phyloP scores from a whole-genome alignment of 2,329 filamentous ascomycete genomes.

The Fusarium sulawesiense region DNA sequence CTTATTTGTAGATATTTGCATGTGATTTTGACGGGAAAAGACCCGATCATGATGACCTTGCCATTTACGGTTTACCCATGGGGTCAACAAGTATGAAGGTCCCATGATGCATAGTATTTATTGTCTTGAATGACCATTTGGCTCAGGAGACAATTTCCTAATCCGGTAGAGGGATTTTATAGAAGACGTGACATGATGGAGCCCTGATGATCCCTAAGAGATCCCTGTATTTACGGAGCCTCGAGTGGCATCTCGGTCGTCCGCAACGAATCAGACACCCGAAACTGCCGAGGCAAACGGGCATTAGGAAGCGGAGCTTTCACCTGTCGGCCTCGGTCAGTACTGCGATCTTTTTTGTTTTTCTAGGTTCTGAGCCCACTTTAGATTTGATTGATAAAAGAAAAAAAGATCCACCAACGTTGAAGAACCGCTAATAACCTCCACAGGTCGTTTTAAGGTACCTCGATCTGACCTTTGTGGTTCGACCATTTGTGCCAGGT shows the following conservation, averaged over 20 bases:
- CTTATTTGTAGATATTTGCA: background rate
- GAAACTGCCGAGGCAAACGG: constrained; percentile 39
- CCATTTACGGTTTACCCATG: background rate
- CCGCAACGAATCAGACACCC: constrained; percentile 38
- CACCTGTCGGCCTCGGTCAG: constrained; percentile 42
- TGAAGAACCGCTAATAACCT: constrained; percentile 19
- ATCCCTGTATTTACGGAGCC: background rate
- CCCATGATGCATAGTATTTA: background rate
- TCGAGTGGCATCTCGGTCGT: constrained; percentile 9
- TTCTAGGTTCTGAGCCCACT: background rate
- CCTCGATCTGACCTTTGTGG: background rate
- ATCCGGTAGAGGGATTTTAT: background rate
- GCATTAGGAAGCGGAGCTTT: constrained; percentile 20
- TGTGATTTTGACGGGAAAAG: background rate
- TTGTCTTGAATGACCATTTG: background rate
- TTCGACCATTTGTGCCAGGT: constrained; percentile 2
- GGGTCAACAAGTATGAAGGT: background rate
- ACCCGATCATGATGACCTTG: background rate
- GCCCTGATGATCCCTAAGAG: background rate
- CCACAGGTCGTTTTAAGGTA: background rate
- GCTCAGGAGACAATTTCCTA: background rate
- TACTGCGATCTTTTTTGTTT: constrained; percentile 33
- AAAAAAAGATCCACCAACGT: background rate
- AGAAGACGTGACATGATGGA: background rate
- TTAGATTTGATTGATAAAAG: constrained; percentile 9